Evolutionary conservation across 331 rosid genomes (phyloP), one percentile per base, ranked within the genome.

Genomic region (Arachis monticola): DNA sequence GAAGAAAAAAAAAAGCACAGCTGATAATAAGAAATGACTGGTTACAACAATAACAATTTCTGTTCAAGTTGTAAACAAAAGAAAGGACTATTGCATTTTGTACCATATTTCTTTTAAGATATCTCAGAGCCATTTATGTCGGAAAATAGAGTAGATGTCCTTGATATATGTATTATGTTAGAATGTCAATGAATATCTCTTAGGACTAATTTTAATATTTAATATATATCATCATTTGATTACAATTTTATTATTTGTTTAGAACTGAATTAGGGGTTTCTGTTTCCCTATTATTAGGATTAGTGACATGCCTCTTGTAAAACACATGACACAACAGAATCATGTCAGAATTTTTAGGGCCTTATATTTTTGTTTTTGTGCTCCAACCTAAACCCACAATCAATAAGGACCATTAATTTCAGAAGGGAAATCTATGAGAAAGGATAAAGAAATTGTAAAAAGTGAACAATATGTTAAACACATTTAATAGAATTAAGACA

Each of bases 401-500:
- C 27, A 22, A 22, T 22, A 22, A 22, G 27, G 27, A 22, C 27
- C 27, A 22, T 22, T 22, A 22, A 22, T 22, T 22, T 74, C 63
- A 3, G 55, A 52, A 38, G 56, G 57, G 45, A 74, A 13, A 41
- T 52, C 10, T 31, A 59, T 48, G 31, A 41, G 52, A 32, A 51
- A 32, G 14, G 69, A 72, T 13, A 69, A 60, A 22, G 44, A 70
- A 56, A 77, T 52, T 22, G 17, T 13, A 56, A 41, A 31, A 57
- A 40, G 8, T 46, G 42, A 11, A 48, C 17, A 50, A 61, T 44
- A 57, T 51, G 44, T 46, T 38, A 31, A 38, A 67, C 40, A 46
- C 52, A 67, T 42, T 61, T 55, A 51, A 32, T 38, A 52, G 48
- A 35, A 40, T 53, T 55, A 59, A 7, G 56, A 30, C 4, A n/a